Conservation (phyloP, 176 grass and related monocot species). For the Elaeis guineensis region DNA sequence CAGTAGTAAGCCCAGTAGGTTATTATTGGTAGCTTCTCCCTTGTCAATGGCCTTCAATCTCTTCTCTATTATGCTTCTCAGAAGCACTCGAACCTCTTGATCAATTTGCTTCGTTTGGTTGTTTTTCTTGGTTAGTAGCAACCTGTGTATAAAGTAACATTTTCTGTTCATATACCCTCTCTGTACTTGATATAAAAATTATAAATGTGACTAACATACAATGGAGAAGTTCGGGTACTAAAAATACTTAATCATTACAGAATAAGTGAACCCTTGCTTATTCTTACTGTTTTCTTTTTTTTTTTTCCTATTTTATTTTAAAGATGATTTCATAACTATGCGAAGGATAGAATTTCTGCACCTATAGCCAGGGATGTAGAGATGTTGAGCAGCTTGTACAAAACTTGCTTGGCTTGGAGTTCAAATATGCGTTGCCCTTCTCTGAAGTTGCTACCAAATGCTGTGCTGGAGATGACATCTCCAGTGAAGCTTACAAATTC, state of each 20-base stretch:
- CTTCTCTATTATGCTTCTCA: conserved; percentile 50
- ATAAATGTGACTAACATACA: too few species aligned
- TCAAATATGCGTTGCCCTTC: conserved; percentile 63
- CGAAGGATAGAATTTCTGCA: conserved; percentile 4
- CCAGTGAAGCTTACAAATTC: conserved; percentile 54
- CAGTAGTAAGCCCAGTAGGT: conserved; percentile 60
- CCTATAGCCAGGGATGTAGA: conserved; percentile 43
- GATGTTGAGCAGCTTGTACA: conserved; percentile 9
- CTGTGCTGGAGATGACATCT: conserved; percentile 58
- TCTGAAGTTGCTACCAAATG: conserved; percentile 56
- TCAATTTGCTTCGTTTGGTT: conserved; percentile 37
- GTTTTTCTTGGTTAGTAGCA: conserved; percentile 52
- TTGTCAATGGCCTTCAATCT: conserved; percentile 33
- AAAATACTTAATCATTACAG: too few species aligned
- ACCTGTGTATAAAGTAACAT: too few species aligned
- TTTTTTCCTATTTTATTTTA: too few species aligned
- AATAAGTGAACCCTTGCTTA: too few species aligned
- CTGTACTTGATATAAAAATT: too few species aligned
- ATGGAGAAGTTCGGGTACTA: too few species aligned
- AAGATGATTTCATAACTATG: too few species aligned
- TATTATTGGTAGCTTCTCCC: conserved; percentile 29
- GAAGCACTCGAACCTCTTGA: conserved; percentile 27
- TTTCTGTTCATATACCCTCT: too few species aligned
- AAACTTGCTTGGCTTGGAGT: conserved; percentile 33
- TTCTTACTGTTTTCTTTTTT: too few species aligned